Evolutionary conservation across 148 eudicot genomes (phyloP).

Genomic region (Dianthus caryophyllus): DNA sequence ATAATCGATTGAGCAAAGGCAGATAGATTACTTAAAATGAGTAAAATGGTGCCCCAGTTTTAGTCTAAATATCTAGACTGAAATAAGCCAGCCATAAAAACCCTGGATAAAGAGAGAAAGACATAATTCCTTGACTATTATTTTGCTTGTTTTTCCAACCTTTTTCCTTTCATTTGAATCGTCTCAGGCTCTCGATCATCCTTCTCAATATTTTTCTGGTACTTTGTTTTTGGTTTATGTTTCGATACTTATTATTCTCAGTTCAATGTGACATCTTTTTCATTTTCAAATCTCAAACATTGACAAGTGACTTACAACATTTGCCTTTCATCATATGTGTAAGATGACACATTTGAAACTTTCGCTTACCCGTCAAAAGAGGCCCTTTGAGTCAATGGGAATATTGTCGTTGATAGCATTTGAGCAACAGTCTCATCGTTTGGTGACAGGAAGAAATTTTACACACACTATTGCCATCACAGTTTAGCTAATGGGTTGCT

Average conservation of each 20-base stretch:
- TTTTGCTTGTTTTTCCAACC: too few relatives aligned
- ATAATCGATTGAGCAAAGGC: slow-evolving; percentile 8
- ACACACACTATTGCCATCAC: neutral
- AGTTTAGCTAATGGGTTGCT: neutral
- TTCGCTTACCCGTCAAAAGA: neutral
- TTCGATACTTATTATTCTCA: too few relatives aligned
- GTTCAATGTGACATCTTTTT: too few relatives aligned
- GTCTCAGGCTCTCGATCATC: too few relatives aligned
- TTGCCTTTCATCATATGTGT: neutral
- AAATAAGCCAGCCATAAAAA: neutral
- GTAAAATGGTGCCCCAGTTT: neutral
- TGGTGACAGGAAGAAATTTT: neutral
- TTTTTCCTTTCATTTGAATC: too few relatives aligned
- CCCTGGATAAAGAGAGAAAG: neutral
- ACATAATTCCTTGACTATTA: neutral
- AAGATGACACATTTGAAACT: neutral
- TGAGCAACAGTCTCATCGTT: neutral
- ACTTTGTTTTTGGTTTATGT: too few relatives aligned
- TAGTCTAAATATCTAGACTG: neutral
- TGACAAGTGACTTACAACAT: neutral
- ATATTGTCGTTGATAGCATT: too few relatives aligned
- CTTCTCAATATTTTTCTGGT: too few relatives aligned
- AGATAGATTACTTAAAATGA: neutral
- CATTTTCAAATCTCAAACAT: neutral
- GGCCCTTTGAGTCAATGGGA: neutral